A percentile compares a stretch with the other conserved stretches of the same genome.
Conservation (phyloP, 306 rosid genomes). For the Quillaja saponaria region DNA sequence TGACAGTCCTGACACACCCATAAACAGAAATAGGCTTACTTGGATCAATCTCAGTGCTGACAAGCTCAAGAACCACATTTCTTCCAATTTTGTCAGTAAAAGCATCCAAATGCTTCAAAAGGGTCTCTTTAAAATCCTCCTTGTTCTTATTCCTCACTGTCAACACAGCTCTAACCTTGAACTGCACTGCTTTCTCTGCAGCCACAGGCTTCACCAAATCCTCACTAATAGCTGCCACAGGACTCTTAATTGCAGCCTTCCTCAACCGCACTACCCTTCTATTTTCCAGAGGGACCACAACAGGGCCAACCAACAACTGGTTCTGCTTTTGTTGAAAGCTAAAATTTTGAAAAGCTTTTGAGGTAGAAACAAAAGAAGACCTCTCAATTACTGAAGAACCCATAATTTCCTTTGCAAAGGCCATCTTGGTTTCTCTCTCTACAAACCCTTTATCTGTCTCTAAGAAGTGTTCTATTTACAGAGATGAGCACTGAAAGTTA, state of each 20-base stretch:
- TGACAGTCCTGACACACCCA: constrained; percentile 6
- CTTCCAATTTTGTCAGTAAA: constrained; percentile 68
- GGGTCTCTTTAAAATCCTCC: constrained; percentile 65
- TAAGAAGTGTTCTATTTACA: not conserved
- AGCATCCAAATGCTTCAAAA: constrained; percentile 73
- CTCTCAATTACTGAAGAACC: constrained; percentile 49
- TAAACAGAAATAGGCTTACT: constrained; percentile 51
- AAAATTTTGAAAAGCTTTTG: constrained; percentile 25
- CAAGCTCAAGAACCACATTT: constrained; percentile 73
- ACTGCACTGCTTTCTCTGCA: constrained; percentile 60
- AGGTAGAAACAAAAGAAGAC: constrained; percentile 42
- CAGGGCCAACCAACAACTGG: constrained; percentile 34
- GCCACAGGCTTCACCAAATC: constrained; percentile 52
- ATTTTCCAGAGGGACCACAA: constrained; percentile 38
- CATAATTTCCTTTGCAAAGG: constrained; percentile 56
- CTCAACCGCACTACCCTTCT: constrained; percentile 38
- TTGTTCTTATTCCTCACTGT: constrained; percentile 88
- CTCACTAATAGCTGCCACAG: constrained; percentile 83
- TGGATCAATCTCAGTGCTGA: constrained; percentile 80
- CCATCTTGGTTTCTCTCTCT: constrained; percentile 38
- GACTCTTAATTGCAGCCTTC: constrained; percentile 41
- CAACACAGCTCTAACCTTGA: constrained; percentile 78
- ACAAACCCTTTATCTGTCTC: not conserved
- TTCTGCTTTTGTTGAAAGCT: constrained; percentile 24
- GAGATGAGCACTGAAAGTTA: constrained; percentile 14